Base-by-base conservation (phyloP, 768 basidiomycete genomes). In the Pleurotus citrinopileatus region DNA sequence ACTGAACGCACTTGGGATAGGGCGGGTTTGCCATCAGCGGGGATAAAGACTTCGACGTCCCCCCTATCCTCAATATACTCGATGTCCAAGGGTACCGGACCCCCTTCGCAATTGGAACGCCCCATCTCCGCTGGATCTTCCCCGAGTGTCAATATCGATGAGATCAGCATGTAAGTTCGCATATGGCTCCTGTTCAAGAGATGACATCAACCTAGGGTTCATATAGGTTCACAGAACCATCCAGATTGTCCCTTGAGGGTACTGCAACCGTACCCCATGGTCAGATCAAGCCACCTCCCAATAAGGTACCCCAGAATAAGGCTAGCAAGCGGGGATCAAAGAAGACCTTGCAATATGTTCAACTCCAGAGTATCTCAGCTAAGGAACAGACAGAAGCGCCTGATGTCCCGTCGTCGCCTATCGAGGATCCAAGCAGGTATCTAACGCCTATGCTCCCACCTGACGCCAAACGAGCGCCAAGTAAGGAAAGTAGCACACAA, bases 281-380 rank as follows among this genome's bases (percentile, higher is more conserved):
- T 52, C 42, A 32, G 52, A 50, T 34, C 54, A 55, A 32, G 32
- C 26, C 15, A 5, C 6, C 7, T 40, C 44, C 28, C 27, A 25
- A 29, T 32, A 34, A 32, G 13, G 45, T 45, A 3, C 15, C 27
- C 13, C 40, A 42, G 51, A 19, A 17, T 36, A 26, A 22, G 27
- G 34, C 19, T 34, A 32, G 4, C 36, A 38, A 47, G 23, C 32
- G 53, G 54, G 42, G 58, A 58, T 51, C 59, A 56, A 42, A 58
- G 45, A 55, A 51, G 43, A 20, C 44, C 43, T 22, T 55, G 43
- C 27, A 55, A 26, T 38, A 45, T 52, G 54, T 37, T 26, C 57
- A 53, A 15, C 32, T 54, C 20, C 53, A 37, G 17, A 44, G 52
- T 25, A 58, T 53, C 17, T 45, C 50, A 27, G 36, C 37, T 45